Conservation (phyloP, 805 yeast genomes). For the Zygosaccharomyces gambellarensis region DNA sequence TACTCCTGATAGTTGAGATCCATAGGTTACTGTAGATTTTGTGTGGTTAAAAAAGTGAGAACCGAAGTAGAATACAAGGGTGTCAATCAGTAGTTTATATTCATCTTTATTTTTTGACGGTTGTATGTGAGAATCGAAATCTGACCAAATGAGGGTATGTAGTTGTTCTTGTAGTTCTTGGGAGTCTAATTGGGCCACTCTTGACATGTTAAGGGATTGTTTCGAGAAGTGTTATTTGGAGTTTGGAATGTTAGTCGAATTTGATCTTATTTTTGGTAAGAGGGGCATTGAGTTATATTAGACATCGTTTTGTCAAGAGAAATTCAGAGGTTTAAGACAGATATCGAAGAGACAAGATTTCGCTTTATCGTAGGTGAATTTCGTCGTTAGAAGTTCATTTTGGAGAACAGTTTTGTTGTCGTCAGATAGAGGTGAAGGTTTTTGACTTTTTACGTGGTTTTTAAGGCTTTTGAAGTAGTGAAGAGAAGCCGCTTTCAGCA, state of each 20-base stretch:
- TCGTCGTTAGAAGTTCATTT: too few species aligned
- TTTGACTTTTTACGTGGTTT: too few species aligned
- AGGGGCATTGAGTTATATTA: too few species aligned
- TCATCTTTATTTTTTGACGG: conserved; percentile 15
- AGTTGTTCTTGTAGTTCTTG: conserved; percentile 21
- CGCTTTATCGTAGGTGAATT: too few species aligned
- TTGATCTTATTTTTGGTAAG: too few species aligned
- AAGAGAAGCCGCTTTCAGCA: too few species aligned
- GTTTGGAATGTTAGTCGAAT: neutral
- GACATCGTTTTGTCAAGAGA: too few species aligned
- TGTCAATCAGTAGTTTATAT: conserved; percentile 16
- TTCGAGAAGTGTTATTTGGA: neutral
- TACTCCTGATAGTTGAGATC: conserved; percentile 19
- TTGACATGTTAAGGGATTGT: conserved; percentile 11
- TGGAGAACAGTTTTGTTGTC: too few species aligned
- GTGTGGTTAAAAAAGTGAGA: conserved; percentile 7
- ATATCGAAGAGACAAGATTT: too few species aligned
- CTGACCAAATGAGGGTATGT: conserved; percentile 14
- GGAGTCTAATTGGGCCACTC: conserved; percentile 26
- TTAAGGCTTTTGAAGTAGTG: too few species aligned
- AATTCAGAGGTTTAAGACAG: too few species aligned
- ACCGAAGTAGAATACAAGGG: conserved; percentile 20
- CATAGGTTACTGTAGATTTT: conserved; percentile 11
- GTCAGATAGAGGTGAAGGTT: too few species aligned
- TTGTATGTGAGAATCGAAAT: conserved; percentile 10